These are phyloP conservation scores for Jaenimonas drosophilae DNA, from an alignment of 208 protist genomes.

Conservation along the genomic window DNA sequence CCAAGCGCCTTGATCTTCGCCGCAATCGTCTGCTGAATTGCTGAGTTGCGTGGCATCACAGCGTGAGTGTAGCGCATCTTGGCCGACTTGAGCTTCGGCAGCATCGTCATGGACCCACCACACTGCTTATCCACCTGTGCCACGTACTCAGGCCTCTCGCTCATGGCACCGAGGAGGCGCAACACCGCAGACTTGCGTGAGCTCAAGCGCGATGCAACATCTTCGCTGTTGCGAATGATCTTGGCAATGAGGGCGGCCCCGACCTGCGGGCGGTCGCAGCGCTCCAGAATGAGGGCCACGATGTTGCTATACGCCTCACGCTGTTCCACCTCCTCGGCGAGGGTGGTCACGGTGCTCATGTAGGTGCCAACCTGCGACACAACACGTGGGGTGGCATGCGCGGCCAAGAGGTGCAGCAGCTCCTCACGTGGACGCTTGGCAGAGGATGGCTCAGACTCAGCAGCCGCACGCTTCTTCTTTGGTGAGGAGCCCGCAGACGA, in stretches of 20 bases:
- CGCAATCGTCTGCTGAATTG: conserved; percentile 49
- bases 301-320: conserved; percentile 35
- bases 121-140: conserved; percentile 29
- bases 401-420: too few species aligned
- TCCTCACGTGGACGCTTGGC: too few species aligned
- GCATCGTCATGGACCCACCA: conserved; percentile 21
- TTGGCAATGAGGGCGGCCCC: conserved; percentile 21
- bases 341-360: conserved; percentile 33
- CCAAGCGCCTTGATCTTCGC: conserved; percentile 45
- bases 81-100: conserved; percentile 40
- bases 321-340: conserved; percentile 23
- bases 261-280: conserved; percentile 16
- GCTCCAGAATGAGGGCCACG: conserved; percentile 28
- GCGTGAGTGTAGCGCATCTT: conserved; percentile 48
- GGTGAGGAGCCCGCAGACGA: too few species aligned
- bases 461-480: too few species aligned
- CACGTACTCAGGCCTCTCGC: conserved; percentile 21
- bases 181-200: conserved; percentile 45
- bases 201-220: conserved; percentile 30
- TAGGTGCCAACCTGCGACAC: conserved; percentile 22
- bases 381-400: conserved; percentile 12
- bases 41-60: conserved; percentile 37
- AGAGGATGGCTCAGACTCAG: too few species aligned
- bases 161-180: conserved; percentile 43
- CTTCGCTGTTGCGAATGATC: conserved; percentile 23